A percentile compares a stretch with the other conserved stretches of the same genome.
Evolutionary conservation across 345 rosid genomes (phyloP).

Genomic region (Moricandia arvensis): DNA sequence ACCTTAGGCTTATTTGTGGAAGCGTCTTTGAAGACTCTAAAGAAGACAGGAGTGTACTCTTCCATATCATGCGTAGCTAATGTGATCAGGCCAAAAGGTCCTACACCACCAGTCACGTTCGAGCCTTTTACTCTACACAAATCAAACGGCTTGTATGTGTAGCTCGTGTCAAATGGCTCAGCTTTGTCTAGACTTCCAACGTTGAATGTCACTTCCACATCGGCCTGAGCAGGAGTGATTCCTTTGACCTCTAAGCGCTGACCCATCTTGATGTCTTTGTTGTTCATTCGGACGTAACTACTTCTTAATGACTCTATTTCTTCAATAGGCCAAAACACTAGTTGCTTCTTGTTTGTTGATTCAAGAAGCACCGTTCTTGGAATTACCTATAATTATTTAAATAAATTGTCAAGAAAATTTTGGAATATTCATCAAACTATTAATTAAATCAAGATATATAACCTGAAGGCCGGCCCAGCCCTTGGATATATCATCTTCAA

Average conservation of each 20-base stretch:
- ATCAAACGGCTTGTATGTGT: constrained; percentile 47
- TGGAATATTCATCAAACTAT: background rate
- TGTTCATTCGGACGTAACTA: constrained; percentile 33
- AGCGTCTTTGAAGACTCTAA: constrained; percentile 57
- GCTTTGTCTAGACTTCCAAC: constrained; percentile 56
- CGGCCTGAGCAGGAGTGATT: constrained; percentile 78
- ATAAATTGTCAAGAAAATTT: background rate
- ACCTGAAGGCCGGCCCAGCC: constrained; percentile 97
- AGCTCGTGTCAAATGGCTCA: constrained; percentile 54
- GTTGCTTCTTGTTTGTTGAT: constrained; percentile 48
- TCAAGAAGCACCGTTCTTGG: constrained; percentile 76
- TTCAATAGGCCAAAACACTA: constrained; percentile 71
- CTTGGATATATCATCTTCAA: constrained; percentile 38
- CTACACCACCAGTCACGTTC: constrained; percentile 52
- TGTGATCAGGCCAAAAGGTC: constrained; percentile 82
- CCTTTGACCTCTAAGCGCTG: constrained; percentile 56
- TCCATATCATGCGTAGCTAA: constrained; percentile 59
- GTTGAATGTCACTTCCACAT: constrained; percentile 68
- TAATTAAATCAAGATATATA: background rate
- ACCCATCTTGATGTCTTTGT: constrained; percentile 41
- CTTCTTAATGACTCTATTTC: constrained; percentile 60
- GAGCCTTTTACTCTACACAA: constrained; percentile 57
- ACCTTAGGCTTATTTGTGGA: constrained; percentile 42
- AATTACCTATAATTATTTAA: constrained; percentile 32
- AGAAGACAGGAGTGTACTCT: constrained; percentile 80